Evolutionary conservation across 176 grass and related monocot genomes (phyloP), one percentile per base, ranked within the genome.

Genomic region (Neostapfia colusana): DNA sequence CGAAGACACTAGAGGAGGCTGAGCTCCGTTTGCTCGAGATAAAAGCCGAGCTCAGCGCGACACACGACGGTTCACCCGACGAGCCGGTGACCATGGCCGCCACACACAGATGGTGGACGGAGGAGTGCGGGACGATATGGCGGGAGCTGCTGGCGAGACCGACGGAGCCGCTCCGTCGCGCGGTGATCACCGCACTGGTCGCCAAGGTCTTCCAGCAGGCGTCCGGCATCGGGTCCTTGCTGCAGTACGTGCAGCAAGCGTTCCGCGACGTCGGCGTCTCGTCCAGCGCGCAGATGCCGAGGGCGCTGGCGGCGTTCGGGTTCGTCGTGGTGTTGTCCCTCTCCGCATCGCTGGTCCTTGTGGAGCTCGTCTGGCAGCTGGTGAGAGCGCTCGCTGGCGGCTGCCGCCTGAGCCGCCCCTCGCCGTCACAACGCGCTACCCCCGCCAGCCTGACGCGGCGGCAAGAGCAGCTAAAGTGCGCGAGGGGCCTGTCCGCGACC

Each of bases 131-230:
- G 0, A 39, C 36, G 0, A 31, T 36, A 13, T 67, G 63, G 53
- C 24, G 20, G 35, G 80, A 79, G 13, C 69, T 83, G 12, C 23
- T 74, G 34, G 75, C 69, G 14, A 50, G 69, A 14, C 85, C 80
- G 62, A 83, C 80, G 24, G 80, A 88, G 80, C 85, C 80, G 26
- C 43, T 88, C 15, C 75, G 75, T 9, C 80, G 75, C 20, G 51
- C 63, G 6, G 18, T 74, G 3, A 18, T 83, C 20, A 88, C 69
- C 25, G 75, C 75, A 18, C 68, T 88, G 3, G 80, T 88, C 17
- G 74, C 74, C 74, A 88, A 87, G 80, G 62, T 74, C 10, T 83
- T 88, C 80, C 79, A 87, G 73, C 85, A 87, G 65, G 80, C 75
- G 24, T 79, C 75, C 20, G 75, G 74, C 50, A 61, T 67, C 40